Percentiles rank a stretch among this genome's conserved stretches.
phyloP scores from a whole-genome alignment of 495 filamentous ascomycete species.

The Extremus antarcticus region DNA sequence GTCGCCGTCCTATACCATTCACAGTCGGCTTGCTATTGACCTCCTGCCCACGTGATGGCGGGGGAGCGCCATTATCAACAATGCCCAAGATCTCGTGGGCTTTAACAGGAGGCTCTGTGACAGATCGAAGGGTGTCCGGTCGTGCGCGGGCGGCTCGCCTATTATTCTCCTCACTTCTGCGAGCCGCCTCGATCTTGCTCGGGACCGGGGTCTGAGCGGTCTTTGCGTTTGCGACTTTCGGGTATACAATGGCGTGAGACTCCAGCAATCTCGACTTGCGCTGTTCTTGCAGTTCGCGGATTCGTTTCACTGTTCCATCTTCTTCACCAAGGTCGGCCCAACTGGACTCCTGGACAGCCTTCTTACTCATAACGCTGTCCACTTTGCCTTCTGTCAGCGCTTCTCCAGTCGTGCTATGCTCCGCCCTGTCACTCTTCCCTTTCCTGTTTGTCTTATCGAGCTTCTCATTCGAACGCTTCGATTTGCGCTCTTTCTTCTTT shows the following conservation, averaged over 20 bases:
- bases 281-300: conserved; percentile 16
- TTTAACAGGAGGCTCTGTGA: conserved; percentile 23
- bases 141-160: not conserved
- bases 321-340: conserved; percentile 22
- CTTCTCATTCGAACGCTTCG: conserved; percentile 1
- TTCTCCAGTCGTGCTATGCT: not conserved
- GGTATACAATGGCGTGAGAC: not conserved
- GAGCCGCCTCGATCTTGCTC: not conserved
- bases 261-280: conserved; percentile 17
- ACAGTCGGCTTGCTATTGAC: not conserved
- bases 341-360: conserved; percentile 12
- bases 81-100: conserved; percentile 30
- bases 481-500: conserved; percentile 11
- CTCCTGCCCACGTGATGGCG: not conserved
- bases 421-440: not conserved
- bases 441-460: not conserved
- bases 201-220: not conserved
- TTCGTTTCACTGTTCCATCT: conserved; percentile 22
- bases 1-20: not conserved
- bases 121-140: conserved; percentile 8
- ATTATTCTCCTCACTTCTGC: conserved; percentile 10
- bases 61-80: not conserved
- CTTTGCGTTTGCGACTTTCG: not conserved
- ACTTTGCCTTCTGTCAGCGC: not conserved
- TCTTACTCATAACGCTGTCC: not conserved